Evolutionary conservation across 257 asterid genomes (phyloP).

Genomic region (Marsdenia floribunda): DNA sequence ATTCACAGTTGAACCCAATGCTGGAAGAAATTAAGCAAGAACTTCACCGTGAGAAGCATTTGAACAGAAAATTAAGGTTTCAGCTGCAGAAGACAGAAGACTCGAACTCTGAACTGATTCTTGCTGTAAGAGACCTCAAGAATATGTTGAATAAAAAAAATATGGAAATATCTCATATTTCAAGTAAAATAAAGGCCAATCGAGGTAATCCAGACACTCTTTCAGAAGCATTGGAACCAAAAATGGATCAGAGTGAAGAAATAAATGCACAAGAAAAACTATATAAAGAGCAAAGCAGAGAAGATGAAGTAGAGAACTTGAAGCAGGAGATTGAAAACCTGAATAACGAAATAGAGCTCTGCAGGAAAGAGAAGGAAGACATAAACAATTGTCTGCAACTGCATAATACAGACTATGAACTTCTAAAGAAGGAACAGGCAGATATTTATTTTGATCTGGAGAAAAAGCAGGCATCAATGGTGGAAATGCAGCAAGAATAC

Average conservation of each 20-base stretch:
- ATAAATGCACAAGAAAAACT: slow-evolving; percentile 18
- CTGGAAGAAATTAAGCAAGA: slow-evolving; percentile 51
- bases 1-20: slow-evolving; percentile 23
- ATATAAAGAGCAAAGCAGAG: slow-evolving; percentile 25
- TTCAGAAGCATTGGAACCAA: slow-evolving; percentile 24
- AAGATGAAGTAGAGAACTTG: slow-evolving; percentile 46
- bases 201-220: slow-evolving; percentile 35
- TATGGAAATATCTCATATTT: slow-evolving; percentile 55
- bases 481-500: slow-evolving; percentile 44
- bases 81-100: slow-evolving; percentile 80
- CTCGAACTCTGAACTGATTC: slow-evolving; percentile 80
- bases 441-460: slow-evolving; percentile 43
- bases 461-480: slow-evolving; percentile 37
- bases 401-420: slow-evolving; percentile 44
- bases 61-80: slow-evolving; percentile 48
- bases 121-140: slow-evolving; percentile 70
- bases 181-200: slow-evolving; percentile 43
- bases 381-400: slow-evolving; percentile 39
- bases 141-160: slow-evolving; percentile 62
- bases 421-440: slow-evolving; percentile 44
- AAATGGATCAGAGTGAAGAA: slow-evolving; percentile 31
- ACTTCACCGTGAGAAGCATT: slow-evolving; percentile 55
- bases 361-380: slow-evolving; percentile 54
- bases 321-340: slow-evolving; percentile 46
- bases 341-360: slow-evolving; percentile 54